Evolutionary conservation across 1,284 basidiomycete species (phyloP), one percentile per base, ranked within the genome.

Genomic region (Ustilago vetiveriae): DNA sequence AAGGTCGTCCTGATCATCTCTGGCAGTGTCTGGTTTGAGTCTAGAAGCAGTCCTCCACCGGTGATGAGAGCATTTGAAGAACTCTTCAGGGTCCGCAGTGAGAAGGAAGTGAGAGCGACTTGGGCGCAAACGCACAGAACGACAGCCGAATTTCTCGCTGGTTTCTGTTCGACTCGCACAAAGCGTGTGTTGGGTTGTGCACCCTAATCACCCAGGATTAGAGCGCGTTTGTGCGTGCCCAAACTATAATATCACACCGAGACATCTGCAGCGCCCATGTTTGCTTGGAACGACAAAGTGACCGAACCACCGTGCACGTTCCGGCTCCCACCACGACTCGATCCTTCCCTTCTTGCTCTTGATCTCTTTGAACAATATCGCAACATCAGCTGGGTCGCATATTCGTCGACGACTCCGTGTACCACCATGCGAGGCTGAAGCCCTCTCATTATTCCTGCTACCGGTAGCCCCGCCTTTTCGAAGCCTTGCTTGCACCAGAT

Each of bases 341-440:
- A n/a, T 35, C 33, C 10, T 16, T 16, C 33, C 10, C 16, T 3
- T n/a, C 33, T 35, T 9, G 13, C 33, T 16, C 38, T 39, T 22
- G 8, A 22, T 39, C 37, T 22, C 38, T 26, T 16, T 17, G 13
- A 14, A 6, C 22, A 22, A n/a, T 21, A 16, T 37, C 23, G 9
- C 17, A 35, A 9, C 22, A 45, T 21, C 11, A 10, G 21, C 40
- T n/a, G n/a, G n/a, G n/a, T n/a, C n/a, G n/a, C n/a, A n/a, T n/a
- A n/a, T n/a, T n/a, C n/a, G n/a, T 16, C 39, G 16, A 16, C 24
- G n/a, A n/a, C n/a, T n/a, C n/a, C n/a, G 26, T 17, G 48, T 21
- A 30, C 6, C 42, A 44, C 16, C 16, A 51, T 51, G 49, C 49
- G 36, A n/a, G 49, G 40, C 19, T 51, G 39, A 22, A 30, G 32